Evolutionary conservation across 805 yeast genomes (phyloP), one percentile per base, ranked within the genome.

Genomic region (Wickerhamiella parazyma): DNA sequence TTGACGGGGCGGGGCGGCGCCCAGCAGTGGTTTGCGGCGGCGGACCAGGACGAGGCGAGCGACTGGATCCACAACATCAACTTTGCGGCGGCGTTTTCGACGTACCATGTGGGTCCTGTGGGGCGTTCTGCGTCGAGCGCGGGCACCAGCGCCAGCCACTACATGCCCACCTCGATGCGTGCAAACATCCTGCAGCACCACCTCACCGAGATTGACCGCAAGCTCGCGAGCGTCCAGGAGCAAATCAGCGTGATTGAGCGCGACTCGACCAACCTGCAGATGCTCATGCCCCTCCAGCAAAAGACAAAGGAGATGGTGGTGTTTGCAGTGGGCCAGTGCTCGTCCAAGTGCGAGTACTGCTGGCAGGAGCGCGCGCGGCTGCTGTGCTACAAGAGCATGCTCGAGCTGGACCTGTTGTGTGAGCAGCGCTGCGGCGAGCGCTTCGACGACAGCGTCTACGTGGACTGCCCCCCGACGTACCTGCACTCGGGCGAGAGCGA

Each of bases 51-150:
- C 18, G 82, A 76, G 33, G 61, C 71, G 58, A 54, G 59, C n/a
- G 70, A 71, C 18, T 80, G 87, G 87, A 67, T 78, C 33, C 64
- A 63, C 26, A 58, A 71, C 6, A 72, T 76, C 52, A 76, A 76
- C 49, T 69, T 65, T 49, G 61, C 72, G 6, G 67, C 76, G 1
- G 66, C 78, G 0, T 56, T 73, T 44, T 67, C 66, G 29, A 59
- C 69, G 1, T 66, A 69, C 41, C 51, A 61, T 16, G 49, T 66
- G 7, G 54, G 59, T 4, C 48, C 48, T 2, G 39, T 39, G 26
- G 38, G 38, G 8, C 8, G 25, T 28, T 19, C 16, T 11, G 29
- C 42, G 38, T 18, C 34, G 33, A 7, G 36, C 36, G 19, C 18
- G 24, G 36, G 42, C 24, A 7, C 24, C 36, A 22, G 29, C 10